A percentile compares a stretch with the other conserved stretches of the same genome.
Conservation (phyloP, 805 yeast genomes). For the Wickerhamomyces tratensis region DNA sequence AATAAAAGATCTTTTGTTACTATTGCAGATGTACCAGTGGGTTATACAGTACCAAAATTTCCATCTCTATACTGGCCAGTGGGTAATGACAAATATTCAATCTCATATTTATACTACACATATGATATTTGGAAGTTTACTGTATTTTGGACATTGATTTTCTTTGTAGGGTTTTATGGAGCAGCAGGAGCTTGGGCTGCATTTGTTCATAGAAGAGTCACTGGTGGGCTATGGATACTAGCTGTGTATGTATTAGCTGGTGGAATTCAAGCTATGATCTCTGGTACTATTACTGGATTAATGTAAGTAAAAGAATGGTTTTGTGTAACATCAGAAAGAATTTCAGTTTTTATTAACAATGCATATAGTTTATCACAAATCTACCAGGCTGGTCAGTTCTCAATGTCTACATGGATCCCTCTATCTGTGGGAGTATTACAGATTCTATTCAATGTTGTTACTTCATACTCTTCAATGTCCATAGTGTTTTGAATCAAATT, state of each 20-base stretch:
- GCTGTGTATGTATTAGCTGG: conserved; percentile 43
- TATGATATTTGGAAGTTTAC: conserved; percentile 79
- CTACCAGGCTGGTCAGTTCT: conserved; percentile 69
- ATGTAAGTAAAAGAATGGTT: conserved; percentile 22
- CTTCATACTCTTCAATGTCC: conserved; percentile 53
- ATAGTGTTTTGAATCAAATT: conserved; percentile 26
- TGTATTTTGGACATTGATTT: conserved; percentile 67
- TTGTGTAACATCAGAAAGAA: neutral
- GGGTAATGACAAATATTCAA: conserved; percentile 21
- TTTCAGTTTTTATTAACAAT: neutral
- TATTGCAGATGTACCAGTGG: conserved; percentile 61
- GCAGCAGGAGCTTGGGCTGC: conserved; percentile 59
- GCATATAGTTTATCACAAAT: conserved; percentile 45
- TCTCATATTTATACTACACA: conserved; percentile 57
- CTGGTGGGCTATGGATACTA: conserved; percentile 32
- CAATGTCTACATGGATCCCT: conserved; percentile 96
- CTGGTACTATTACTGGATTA: conserved; percentile 74
- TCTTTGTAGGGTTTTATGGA: conserved; percentile 52
- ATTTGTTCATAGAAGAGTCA: conserved; percentile 32
- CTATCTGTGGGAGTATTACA: conserved; percentile 68
- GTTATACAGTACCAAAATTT: conserved; percentile 68
- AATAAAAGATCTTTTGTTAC: conserved; percentile 25
- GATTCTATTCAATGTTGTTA: conserved; percentile 54
- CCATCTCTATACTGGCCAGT: conserved; percentile 78
- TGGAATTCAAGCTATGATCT: conserved; percentile 50